Base-by-base conservation (phyloP, 2,329 filamentous ascomycete species). In the Pseudocercospora fijiensis region DNA sequence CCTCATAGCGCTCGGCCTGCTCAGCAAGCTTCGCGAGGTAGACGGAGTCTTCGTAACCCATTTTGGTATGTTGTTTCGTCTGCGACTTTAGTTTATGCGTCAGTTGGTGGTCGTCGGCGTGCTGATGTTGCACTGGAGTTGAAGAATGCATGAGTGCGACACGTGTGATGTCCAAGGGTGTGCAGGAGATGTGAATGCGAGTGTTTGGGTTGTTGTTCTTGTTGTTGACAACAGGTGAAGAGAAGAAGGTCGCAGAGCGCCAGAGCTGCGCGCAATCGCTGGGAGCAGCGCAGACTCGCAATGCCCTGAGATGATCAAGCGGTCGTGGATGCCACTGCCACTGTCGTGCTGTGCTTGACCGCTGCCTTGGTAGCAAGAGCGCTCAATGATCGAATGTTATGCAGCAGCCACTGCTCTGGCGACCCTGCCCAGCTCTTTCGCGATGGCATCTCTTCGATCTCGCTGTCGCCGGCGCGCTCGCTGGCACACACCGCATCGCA, bases 1-100 rank as follows among this genome's bases (percentile, higher is more conserved):
- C 95, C 86, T 99, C 95, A 84, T 99, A 99, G 81, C 95, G 94
- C 89, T 99, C 95, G 82, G 95, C 95, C 89, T 99, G 95, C 90
- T 99, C 95, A 80, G 95, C 95, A 82, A 99, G 91, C 92, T 98
- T 98, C 84, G 95, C 95, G 81, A 98, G 90, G 83, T 98, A 98
- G 79, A 99, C 95, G 77, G 93, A 94, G 85, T 98, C 93, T 88
- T 98, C 94, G 87, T 96, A 92, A 88, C 91, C 92, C 94, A 98
- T 98, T 85, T 85, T 72, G 68, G 55, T 30, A 65, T 52, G 53
- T 28, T 11, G 28, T 47, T 58, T 37, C 58, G 37, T 65, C 58
- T 41, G 58, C 61, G 51, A 60, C 63, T 65, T 60, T 58, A 37
- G 43, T 33, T 45, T 18, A 33, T 24, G 51, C 26, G 57, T 62